A percentile compares a stretch with the other conserved stretches of the same genome.
Evolutionary conservation across 495 filamentous ascomycete species (phyloP).

Genomic region (Aspergillus bridgeri): DNA sequence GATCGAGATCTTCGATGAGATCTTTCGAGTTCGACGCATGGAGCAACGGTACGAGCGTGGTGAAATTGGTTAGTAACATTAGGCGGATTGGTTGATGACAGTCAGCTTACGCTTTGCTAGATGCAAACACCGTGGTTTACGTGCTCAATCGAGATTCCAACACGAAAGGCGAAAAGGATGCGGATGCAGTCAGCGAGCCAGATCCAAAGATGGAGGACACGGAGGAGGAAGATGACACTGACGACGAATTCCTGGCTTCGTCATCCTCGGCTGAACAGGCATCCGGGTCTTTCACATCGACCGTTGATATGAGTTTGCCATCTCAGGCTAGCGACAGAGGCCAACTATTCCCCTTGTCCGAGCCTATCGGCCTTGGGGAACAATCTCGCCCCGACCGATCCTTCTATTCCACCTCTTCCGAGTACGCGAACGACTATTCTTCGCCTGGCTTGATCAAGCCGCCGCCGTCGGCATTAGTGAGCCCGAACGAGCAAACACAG

Average conservation of each 20-base stretch:
- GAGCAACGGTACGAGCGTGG: constrained; percentile 51
- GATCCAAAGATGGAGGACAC: constrained; percentile 20
- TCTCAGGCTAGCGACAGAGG: constrained; percentile 15
- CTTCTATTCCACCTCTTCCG: constrained; percentile 29
- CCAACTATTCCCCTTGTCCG: constrained; percentile 28
- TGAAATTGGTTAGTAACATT: constrained; percentile 46
- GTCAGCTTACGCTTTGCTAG: constrained; percentile 13
- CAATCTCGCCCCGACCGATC: constrained; percentile 27
- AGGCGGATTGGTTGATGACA: neutral
- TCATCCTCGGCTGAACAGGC: constrained; percentile 32
- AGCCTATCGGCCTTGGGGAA: constrained; percentile 35
- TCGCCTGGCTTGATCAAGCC: constrained; percentile 33
- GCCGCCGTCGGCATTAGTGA: constrained; percentile 29
- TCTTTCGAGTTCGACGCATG: constrained; percentile 50
- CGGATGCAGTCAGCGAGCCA: constrained; percentile 28
- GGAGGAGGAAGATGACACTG: constrained; percentile 22
- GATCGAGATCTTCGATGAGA: constrained; percentile 47
- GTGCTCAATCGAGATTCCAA: constrained; percentile 36
- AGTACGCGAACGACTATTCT: constrained; percentile 35
- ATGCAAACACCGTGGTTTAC: constrained; percentile 36
- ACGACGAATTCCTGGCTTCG: constrained; percentile 31
- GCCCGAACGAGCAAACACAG: constrained; percentile 28
- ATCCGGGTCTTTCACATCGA: constrained; percentile 26
- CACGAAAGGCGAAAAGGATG: constrained; percentile 38
- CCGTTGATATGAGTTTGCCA: constrained; percentile 24